These are phyloP conservation scores for Hortiboletus flavorubellus DNA, from an alignment of 768 basidiomycete genomes.

Conservation along the genomic window DNA sequence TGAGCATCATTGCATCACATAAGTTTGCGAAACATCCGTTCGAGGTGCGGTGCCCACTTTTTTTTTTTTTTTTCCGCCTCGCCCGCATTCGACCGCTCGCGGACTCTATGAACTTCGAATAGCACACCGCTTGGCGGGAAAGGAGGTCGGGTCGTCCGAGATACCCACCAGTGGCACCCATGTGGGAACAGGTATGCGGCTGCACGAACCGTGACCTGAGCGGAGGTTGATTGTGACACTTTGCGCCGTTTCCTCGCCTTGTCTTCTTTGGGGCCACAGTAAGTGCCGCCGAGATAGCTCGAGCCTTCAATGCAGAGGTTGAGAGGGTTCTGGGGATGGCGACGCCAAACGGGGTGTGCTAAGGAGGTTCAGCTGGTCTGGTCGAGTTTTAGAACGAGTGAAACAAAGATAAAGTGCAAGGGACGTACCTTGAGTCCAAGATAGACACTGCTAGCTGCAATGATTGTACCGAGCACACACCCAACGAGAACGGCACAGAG, in stretches of 20 bases:
- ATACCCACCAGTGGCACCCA: conserved; percentile 22
- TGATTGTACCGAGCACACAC: conserved; percentile 51
- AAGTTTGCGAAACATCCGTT: too few species aligned
- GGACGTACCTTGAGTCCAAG: conserved; percentile 50
- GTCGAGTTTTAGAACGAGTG: neutral
- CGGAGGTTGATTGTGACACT: too few species aligned
- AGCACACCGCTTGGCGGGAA: conserved; percentile 39
- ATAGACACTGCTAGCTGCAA: conserved; percentile 63
- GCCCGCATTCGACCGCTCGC: too few species aligned
- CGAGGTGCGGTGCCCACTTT: too few species aligned
- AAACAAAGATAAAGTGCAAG: neutral
- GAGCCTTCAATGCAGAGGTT: conserved; percentile 37
- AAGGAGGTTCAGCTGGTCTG: conserved; percentile 57
- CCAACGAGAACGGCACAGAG: conserved; percentile 51
- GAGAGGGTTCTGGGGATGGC: conserved; percentile 59
- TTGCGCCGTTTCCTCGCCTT: neutral
- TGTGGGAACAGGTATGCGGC: too few species aligned
- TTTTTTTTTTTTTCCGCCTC: too few species aligned
- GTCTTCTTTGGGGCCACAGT: conserved; percentile 66
- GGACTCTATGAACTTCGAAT: conserved; percentile 47
- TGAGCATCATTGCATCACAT: too few species aligned
- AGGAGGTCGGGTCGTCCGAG: conserved; percentile 43
- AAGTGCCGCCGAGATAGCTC: conserved; percentile 44
- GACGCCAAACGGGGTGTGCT: conserved; percentile 25
- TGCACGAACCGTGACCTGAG: too few species aligned